Conservation (phyloP, 345 rosid species). For the Gossypium rotundifolium region DNA sequence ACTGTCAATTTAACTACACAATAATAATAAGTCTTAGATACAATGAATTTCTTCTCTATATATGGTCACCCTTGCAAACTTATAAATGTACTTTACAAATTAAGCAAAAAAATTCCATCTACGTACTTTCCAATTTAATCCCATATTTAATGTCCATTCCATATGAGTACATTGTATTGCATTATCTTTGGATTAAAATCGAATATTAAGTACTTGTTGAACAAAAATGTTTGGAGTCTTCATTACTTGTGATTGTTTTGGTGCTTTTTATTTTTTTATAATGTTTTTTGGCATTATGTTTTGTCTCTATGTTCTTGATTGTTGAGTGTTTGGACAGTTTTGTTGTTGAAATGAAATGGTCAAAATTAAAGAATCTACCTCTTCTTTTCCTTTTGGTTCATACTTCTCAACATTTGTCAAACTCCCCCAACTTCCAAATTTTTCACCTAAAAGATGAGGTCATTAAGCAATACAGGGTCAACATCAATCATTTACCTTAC, state of each 20-base stretch:
- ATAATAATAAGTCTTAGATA: neutral
- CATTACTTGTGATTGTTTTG: neutral
- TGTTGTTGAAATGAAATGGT: neutral
- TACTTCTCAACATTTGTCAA: neutral
- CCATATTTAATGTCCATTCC: neutral
- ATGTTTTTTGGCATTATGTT: neutral
- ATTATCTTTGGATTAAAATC: too few relatives aligned
- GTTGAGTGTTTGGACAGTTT: neutral
- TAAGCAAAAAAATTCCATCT: neutral
- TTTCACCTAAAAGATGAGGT: neutral
- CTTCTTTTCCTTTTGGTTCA: neutral
- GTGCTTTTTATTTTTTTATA: too few relatives aligned
- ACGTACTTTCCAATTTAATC: neutral
- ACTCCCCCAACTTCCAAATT: neutral
- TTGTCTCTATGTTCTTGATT: neutral
- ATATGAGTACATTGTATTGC: neutral
- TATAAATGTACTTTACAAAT: neutral
- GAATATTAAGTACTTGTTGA: neutral
- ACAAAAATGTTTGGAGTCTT: neutral
- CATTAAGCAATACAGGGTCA: neutral
- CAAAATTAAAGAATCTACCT: neutral
- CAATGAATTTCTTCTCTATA: neutral
- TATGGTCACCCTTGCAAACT: neutral
- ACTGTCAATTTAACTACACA: too few relatives aligned
- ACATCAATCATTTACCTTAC: neutral